Percentiles rank a stretch among this genome's conserved stretches.
Conservation (phyloP, 164 flowering plant species). For the Annona squamosa region DNA sequence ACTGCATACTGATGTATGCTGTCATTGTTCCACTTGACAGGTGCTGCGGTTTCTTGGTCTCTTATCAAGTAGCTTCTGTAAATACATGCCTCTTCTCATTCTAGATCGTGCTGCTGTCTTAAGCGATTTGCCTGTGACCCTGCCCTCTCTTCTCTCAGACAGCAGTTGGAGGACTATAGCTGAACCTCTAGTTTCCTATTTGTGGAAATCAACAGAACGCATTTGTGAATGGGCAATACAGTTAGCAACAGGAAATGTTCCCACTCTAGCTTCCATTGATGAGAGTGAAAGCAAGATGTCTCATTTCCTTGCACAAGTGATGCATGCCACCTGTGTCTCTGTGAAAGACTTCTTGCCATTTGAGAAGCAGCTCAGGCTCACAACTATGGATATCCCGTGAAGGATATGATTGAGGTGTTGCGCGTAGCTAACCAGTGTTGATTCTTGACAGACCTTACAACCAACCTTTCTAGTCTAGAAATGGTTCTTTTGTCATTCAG, state of each 20-base stretch:
- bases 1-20: neutral
- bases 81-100: constrained; percentile 69
- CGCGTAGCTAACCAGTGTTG: too few species aligned
- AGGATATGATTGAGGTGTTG: neutral
- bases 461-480: too few species aligned
- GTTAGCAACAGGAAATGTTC: constrained; percentile 14
- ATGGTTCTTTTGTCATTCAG: too few species aligned
- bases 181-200: constrained; percentile 37
- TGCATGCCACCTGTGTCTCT: constrained; percentile 44
- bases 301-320: constrained; percentile 30
- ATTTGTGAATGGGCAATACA: constrained; percentile 41
- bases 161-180: constrained; percentile 49
- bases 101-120: constrained; percentile 48
- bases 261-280: constrained; percentile 32
- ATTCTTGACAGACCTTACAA: too few species aligned
- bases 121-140: constrained; percentile 71
- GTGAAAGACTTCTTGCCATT: constrained; percentile 56
- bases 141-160: constrained; percentile 58
- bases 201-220: constrained; percentile 57
- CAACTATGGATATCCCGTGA: constrained; percentile 38
- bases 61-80: constrained; percentile 61
- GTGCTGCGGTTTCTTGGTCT: constrained; percentile 72
- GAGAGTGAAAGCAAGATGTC: constrained; percentile 39
- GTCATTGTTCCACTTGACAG: constrained; percentile 28
- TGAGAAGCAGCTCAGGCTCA: constrained; percentile 70